Evolutionary conservation across 2,329 filamentous ascomycete genomes (phyloP).

Genomic region (Orbilia javanica): DNA sequence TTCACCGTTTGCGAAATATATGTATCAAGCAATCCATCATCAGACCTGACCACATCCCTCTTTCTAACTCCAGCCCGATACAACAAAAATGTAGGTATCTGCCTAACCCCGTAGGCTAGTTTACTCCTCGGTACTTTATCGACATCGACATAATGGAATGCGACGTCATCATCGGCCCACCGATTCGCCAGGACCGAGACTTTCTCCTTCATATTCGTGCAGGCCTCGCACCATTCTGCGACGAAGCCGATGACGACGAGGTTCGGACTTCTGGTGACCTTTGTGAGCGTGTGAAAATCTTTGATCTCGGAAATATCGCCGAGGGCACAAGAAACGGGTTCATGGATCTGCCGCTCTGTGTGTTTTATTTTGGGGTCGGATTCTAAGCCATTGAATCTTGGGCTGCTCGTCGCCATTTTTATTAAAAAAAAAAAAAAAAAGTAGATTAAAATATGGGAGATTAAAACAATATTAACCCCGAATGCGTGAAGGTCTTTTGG

Average conservation of each 20-base stretch:
- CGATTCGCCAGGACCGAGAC: slow-evolving; percentile 1
- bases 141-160: background rate
- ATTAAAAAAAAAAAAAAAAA: no score
- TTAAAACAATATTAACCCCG: background rate
- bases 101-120: slow-evolving; percentile 5
- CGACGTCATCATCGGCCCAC: background rate
- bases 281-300: background rate
- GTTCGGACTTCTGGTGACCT: background rate
- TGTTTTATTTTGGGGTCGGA: slow-evolving; percentile 12
- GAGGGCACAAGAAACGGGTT: slow-evolving; percentile 1
- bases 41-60: background rate
- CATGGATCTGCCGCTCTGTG: background rate
- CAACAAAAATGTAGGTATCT: slow-evolving; percentile 6
- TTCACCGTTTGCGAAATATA: background rate
- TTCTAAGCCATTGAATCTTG: no score
- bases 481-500: background rate
- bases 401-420: no score
- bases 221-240: slow-evolving; percentile 9
- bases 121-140: slow-evolving; percentile 2
- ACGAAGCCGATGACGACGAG: slow-evolving; percentile 11
- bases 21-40: slow-evolving; percentile 4
- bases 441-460: background rate
- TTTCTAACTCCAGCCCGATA: background rate
- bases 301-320: background rate
- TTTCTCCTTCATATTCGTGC: slow-evolving; percentile 7